phyloP scores from a whole-genome alignment of 2,329 filamentous ascomycete genomes.

The Neodidymelliopsis sp. region DNA sequence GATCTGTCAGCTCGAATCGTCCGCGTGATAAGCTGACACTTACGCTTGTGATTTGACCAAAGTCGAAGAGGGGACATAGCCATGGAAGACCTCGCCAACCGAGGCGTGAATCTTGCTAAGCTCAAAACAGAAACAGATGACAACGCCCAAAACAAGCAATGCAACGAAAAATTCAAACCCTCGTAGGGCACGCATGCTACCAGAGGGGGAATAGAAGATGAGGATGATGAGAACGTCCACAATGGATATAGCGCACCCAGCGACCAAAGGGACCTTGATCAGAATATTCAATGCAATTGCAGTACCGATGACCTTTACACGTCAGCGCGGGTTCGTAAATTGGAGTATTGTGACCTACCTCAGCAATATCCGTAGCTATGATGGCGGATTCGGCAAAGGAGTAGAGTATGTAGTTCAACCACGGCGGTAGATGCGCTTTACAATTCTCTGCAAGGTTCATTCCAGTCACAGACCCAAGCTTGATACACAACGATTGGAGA shows the following conservation, averaged over 20 bases:
- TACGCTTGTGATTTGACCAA: slow-evolving; percentile 61
- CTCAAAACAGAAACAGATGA: slow-evolving; percentile 65
- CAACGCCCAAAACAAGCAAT: slow-evolving; percentile 61
- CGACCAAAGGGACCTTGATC: slow-evolving; percentile 61
- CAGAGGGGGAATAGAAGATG: slow-evolving; percentile 62
- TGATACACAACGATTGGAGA: slow-evolving; percentile 71
- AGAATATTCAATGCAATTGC: slow-evolving; percentile 65
- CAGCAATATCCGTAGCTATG: slow-evolving; percentile 66
- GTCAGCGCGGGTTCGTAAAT: slow-evolving; percentile 3
- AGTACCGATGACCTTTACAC: slow-evolving; percentile 59
- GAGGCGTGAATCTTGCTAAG: slow-evolving; percentile 61
- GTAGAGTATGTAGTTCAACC: slow-evolving; percentile 63
- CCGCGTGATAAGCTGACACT: neutral
- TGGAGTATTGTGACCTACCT: slow-evolving; percentile 42
- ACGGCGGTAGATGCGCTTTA: slow-evolving; percentile 58
- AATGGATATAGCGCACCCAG: slow-evolving; percentile 64
- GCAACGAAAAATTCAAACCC: slow-evolving; percentile 64
- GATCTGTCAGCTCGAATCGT: slow-evolving; percentile 11
- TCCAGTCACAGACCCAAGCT: slow-evolving; percentile 60
- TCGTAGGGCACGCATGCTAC: slow-evolving; percentile 59
- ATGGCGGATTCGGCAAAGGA: slow-evolving; percentile 64
- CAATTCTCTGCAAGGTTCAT: slow-evolving; percentile 59
- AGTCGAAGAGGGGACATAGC: slow-evolving; percentile 63
- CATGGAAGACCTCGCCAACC: slow-evolving; percentile 61
- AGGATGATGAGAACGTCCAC: slow-evolving; percentile 64